Percentiles rank a stretch among this genome's conserved stretches.
phyloP scores from a whole-genome alignment of 2,329 filamentous ascomycete genomes.

The Scytalidium lignicola region DNA sequence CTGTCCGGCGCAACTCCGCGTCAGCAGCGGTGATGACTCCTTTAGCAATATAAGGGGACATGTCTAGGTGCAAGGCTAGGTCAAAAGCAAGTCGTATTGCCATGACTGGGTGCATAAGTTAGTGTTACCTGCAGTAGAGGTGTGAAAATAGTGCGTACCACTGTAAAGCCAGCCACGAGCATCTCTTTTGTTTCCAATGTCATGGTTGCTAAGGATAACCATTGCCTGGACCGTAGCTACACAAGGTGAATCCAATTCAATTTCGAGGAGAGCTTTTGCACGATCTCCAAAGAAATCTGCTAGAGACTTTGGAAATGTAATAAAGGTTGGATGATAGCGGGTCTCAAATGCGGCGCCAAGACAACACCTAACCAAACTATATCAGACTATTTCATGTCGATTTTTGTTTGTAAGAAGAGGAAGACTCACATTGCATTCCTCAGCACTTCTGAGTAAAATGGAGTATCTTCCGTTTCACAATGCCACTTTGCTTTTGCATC shows the following conservation, averaged over 20 bases:
- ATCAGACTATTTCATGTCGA: too few species aligned
- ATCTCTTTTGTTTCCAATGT: constrained; percentile 37
- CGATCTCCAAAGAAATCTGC: constrained; percentile 36
- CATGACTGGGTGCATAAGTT: too few species aligned
- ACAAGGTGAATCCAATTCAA: constrained; percentile 40
- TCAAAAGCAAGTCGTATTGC: constrained; percentile 39
- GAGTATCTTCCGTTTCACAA: background rate
- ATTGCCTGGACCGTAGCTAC: constrained; percentile 42
- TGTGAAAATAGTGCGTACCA: too few species aligned
- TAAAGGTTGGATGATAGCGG: too few species aligned
- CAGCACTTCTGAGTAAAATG: background rate
- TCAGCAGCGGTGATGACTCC: constrained; percentile 34
- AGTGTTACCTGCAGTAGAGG: too few species aligned
- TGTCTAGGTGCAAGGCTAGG: constrained; percentile 37
- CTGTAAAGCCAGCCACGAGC: constrained; percentile 42
- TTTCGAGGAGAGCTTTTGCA: constrained; percentile 38
- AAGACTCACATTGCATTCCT: constrained; percentile 1
- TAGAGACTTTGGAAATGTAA: constrained; percentile 30
- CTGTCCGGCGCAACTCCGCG: constrained; percentile 32
- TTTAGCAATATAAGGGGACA: constrained; percentile 32
- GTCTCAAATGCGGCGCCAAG: too few species aligned
- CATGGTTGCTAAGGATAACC: constrained; percentile 37
- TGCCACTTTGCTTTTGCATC: background rate
- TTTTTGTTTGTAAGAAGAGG: too few species aligned
- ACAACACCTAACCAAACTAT: too few species aligned